Evolutionary conservation across 768 basidiomycete species (phyloP).

Genomic region (Panaeolus cyanescens): DNA sequence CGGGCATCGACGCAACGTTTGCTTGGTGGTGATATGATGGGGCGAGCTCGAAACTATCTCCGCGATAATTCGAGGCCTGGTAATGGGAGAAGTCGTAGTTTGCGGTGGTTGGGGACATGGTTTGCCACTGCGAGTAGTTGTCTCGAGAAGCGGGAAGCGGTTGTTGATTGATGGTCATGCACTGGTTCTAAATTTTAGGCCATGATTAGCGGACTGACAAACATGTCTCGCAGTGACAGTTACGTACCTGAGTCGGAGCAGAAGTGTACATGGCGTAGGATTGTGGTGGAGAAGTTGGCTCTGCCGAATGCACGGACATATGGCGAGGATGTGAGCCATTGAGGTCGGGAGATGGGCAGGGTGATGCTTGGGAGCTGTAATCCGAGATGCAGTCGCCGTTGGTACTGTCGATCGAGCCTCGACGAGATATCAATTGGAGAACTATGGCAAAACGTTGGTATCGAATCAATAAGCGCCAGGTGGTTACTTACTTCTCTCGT

Average conservation of each 20-base stretch:
- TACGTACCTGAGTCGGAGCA: background rate
- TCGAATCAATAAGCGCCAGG: background rate
- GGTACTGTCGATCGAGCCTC: constrained; percentile 13
- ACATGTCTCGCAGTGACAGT: constrained; percentile 7
- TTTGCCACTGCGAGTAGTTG: background rate
- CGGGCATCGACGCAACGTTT: background rate
- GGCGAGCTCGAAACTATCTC: background rate
- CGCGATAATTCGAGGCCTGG: background rate
- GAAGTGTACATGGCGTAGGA: background rate
- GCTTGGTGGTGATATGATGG: background rate
- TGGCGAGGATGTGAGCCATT: background rate
- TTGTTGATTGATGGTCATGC: background rate
- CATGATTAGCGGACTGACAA: background rate
- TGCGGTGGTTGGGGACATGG: background rate
- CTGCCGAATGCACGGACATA: constrained; percentile 4
- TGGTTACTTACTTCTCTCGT: constrained; percentile 32
- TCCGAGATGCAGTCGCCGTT: constrained; percentile 17
- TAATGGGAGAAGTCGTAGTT: background rate
- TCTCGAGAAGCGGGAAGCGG: background rate
- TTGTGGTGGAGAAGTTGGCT: constrained; percentile 6
- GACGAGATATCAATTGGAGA: constrained; percentile 30
- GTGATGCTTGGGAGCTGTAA: constrained; percentile 14
- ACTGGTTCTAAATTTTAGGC: background rate
- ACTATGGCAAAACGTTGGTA: constrained; percentile 16
- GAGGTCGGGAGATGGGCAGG: constrained; percentile 19